Evolutionary conservation across 257 asterid genomes (phyloP).

Genomic region (Petunia axillaris): DNA sequence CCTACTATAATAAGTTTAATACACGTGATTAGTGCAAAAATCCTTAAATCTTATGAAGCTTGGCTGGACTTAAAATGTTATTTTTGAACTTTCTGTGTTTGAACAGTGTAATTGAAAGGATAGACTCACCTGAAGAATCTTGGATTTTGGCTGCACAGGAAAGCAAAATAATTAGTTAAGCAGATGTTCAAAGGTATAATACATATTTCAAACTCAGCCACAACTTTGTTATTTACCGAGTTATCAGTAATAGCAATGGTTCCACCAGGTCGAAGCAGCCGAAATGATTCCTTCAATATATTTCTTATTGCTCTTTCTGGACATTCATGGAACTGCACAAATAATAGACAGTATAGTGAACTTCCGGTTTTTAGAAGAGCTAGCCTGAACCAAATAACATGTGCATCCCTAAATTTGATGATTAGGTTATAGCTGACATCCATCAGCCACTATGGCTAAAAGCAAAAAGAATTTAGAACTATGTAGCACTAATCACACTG

Average conservation of each 20-base stretch:
- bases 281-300: constrained; percentile 71
- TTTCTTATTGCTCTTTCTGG: constrained; percentile 86
- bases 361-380: background rate
- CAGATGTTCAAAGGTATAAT: background rate
- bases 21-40: too few species aligned
- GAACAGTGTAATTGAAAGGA: background rate
- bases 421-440: background rate
- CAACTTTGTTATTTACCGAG: constrained; percentile 56
- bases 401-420: background rate
- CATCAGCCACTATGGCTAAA: background rate
- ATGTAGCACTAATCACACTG: background rate
- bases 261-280: constrained; percentile 91
- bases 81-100: background rate
- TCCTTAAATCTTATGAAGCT: too few species aligned
- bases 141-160: constrained; percentile 88
- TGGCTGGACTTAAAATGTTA: background rate
- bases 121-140: constrained; percentile 82
- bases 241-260: constrained; percentile 85
- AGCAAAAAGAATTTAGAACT: too few species aligned
- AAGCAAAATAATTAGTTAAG: constrained; percentile 16
- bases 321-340: constrained; percentile 85
- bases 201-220: too few species aligned
- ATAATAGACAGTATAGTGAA: background rate
- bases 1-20: too few species aligned
- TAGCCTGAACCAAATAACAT: too few species aligned